Evolutionary conservation across 1,139 yeast species (phyloP).

Genomic region (Magnusiomyces clavatus): DNA sequence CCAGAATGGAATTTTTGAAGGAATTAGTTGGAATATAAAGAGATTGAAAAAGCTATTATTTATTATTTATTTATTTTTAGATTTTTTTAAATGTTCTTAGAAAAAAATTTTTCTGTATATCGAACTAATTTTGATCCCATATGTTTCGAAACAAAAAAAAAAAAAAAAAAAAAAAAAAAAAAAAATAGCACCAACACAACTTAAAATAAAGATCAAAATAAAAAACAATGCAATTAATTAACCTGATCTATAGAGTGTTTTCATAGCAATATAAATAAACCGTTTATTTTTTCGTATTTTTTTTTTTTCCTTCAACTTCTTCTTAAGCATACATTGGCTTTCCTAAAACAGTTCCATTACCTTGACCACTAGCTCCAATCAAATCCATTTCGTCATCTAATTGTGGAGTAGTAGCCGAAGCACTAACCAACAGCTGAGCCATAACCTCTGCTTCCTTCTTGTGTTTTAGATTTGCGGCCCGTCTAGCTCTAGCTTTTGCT

Average conservation of each 20-base stretch:
- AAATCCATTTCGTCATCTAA: constrained; percentile 51
- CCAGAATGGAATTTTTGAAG: constrained; percentile 1
- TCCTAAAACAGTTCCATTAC: constrained; percentile 82
- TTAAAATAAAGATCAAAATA: neutral
- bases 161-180: neutral
- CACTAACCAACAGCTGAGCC: constrained; percentile 28
- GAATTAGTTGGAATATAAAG: constrained; percentile 2
- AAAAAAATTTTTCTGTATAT: neutral
- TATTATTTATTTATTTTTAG: neutral
- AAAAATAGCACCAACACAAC: neutral
- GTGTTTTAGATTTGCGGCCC: constrained; percentile 14
- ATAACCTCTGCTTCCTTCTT: constrained; percentile 19
- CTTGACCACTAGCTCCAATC: constrained; percentile 35
- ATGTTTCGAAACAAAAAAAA: neutral
- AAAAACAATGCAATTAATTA: no score
- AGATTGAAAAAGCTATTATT: neutral
- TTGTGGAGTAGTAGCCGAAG: constrained; percentile 65
- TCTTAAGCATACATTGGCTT: constrained; percentile 36
- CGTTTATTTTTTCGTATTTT: no score
- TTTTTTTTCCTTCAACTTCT: no score
- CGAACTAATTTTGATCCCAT: neutral
- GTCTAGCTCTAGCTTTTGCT: constrained; percentile 26
- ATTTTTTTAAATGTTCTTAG: neutral
- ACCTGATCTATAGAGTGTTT: no score
- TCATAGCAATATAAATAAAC: no score